A percentile compares a stretch with the other conserved stretches of the same genome.
phyloP scores from a whole-genome alignment of 805 yeast genomes.

The Lipomyces yamadae region DNA sequence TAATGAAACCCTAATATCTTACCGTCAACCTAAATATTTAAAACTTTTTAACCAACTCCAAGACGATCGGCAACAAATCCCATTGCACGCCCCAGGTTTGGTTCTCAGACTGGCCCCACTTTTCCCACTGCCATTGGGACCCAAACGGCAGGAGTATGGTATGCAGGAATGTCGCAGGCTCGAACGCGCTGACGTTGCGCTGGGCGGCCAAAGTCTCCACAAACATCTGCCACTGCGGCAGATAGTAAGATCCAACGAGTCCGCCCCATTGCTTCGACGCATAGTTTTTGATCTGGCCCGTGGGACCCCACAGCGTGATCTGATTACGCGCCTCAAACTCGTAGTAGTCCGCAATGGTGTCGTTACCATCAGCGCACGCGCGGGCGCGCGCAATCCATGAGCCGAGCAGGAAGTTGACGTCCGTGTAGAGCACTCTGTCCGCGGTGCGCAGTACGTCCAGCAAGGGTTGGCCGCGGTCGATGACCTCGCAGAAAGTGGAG shows the following conservation, averaged over 20 bases:
- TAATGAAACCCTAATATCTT: neutral
- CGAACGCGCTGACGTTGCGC: slow-evolving; percentile 1
- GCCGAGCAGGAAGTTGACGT: slow-evolving; percentile 2
- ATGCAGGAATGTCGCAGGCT: neutral
- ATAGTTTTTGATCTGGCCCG: slow-evolving; percentile 1
- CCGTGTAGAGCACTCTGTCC: neutral
- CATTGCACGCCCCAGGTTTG: neutral
- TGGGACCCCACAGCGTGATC: slow-evolving; percentile 3
- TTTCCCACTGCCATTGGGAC: neutral
- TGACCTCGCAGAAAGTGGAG: neutral
- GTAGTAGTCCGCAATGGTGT: slow-evolving; percentile 1
- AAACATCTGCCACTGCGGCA: slow-evolving; percentile 2
- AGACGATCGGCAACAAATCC: neutral
- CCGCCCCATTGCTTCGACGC: slow-evolving; percentile 2
- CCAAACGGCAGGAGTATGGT: neutral
- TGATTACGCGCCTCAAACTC: slow-evolving; percentile 1
- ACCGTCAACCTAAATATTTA: neutral
- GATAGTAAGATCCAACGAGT: neutral
- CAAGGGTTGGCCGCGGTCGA: neutral
- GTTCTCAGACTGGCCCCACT: neutral
- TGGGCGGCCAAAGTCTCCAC: neutral
- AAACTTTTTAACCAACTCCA: neutral
- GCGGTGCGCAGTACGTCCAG: neutral
- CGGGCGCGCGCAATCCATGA: neutral
- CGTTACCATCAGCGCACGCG: neutral